Base-by-base conservation (phyloP, 2,329 filamentous ascomycete genomes). In the Zymoseptoria ardabiliae region DNA sequence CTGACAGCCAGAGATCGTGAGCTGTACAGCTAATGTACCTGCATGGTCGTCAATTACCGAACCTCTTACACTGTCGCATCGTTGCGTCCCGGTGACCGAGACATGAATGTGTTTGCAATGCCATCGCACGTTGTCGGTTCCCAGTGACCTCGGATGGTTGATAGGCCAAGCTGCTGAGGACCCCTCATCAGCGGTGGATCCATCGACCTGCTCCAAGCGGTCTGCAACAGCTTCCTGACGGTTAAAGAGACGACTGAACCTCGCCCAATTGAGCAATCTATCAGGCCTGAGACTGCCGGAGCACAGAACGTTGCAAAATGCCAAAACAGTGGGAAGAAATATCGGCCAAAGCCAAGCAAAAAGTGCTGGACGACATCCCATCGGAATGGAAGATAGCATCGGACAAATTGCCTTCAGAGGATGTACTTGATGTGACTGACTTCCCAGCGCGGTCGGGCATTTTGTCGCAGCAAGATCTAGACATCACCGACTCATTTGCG, bases 381-480 rank as follows among this genome's bases (percentile, higher is more conserved):
- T 58, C 74, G 1, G 79, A 85, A 67, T 87, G 83, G 80, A 75
- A 77, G 56, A 78, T 87, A 5, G 82, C 84, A 0, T 69, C 71
- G 5, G 68, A 79, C 53, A 71, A 85, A 50, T 67, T 86, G 0
- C 85, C 85, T 2, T 76, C 80, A 0, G 76, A 77, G 0, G 75
- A 77, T 35, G 79, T 84, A 66, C 73, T 80, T 52, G 79, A 87
- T 66, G 81, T 88, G 17, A 82, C 80, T 0, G 65, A 65, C 3
- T 86, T 84, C 72, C 83, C 85, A 2, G 66, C 66, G 25, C 66
- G 67, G 67, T 87, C 83, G 1, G 83, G 83, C 2, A 85, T 85
- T 78, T 85, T 88, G 63, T 83, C 75, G 1, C 49, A 71, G 2
- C 63, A 72, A n/a, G 82, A 84, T 63, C 65, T 83, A 22, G 76